These are phyloP conservation scores for Hypoxylon intermedium DNA, from an alignment of 495 filamentous ascomycete species.

Conservation along the genomic window DNA sequence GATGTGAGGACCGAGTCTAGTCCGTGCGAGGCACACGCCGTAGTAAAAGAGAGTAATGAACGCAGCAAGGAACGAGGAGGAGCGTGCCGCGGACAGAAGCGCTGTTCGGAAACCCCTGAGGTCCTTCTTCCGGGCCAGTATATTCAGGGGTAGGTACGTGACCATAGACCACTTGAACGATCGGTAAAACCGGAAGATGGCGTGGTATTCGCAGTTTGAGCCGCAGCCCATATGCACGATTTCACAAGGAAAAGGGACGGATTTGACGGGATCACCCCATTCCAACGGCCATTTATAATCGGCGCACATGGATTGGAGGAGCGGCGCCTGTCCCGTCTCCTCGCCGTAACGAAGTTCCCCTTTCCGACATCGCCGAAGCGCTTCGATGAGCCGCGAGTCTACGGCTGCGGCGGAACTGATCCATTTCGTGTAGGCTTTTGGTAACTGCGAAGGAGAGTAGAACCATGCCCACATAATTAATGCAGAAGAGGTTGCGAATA, in stretches of 20 bases:
- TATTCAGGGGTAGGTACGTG: constrained; percentile 82
- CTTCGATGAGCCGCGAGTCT: constrained; percentile 78
- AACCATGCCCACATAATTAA: constrained; percentile 93
- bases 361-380: constrained; percentile 69
- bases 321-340: constrained; percentile 74
- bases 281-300: constrained; percentile 71
- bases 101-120: constrained; percentile 52
- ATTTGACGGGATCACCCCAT: constrained; percentile 79
- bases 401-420: constrained; percentile 79
- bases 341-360: constrained; percentile 76
- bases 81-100: constrained; percentile 68
- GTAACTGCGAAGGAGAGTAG: constrained; percentile 73
- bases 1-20: constrained; percentile 76
- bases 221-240: constrained; percentile 86
- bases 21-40: constrained; percentile 82
- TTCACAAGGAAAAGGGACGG: constrained; percentile 83
- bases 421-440: constrained; percentile 83
- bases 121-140: constrained; percentile 66
- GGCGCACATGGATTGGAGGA: constrained; percentile 77
- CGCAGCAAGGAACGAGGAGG: constrained; percentile 80
- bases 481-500: constrained; percentile 79
- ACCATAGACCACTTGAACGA: constrained; percentile 78
- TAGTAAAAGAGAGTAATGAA: constrained; percentile 90
- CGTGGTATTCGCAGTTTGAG: constrained; percentile 80
- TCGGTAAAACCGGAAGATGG: constrained; percentile 69